phyloP scores from a whole-genome alignment of 495 filamentous ascomycete species.

The Melanomma pulvis-pyrius region DNA sequence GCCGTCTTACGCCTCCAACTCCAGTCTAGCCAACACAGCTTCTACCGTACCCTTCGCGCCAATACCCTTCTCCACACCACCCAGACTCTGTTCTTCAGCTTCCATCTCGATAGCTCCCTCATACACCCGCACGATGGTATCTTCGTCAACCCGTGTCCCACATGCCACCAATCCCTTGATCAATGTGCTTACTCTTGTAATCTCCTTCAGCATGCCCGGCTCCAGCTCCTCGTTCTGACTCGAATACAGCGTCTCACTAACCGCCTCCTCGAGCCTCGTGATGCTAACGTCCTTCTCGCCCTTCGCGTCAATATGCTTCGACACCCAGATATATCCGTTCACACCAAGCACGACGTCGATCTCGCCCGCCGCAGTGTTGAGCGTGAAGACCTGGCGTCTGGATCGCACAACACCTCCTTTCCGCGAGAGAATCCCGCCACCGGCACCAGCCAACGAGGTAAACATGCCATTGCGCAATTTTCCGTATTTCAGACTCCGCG shows the following conservation, averaged over 20 bases:
- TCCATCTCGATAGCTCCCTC: slow-evolving; percentile 75
- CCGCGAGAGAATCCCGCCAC: slow-evolving; percentile 57
- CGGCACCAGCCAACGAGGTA: slow-evolving; percentile 74
- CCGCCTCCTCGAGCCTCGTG: slow-evolving; percentile 81
- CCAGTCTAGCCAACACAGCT: slow-evolving; percentile 16
- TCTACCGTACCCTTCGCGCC: slow-evolving; percentile 24
- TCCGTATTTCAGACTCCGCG: slow-evolving; percentile 85
- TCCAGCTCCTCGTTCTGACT: slow-evolving; percentile 86
- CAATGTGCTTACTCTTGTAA: slow-evolving; percentile 76
- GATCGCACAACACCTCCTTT: slow-evolving; percentile 77
- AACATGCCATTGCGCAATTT: slow-evolving; percentile 94
- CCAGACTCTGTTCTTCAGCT: slow-evolving; percentile 52
- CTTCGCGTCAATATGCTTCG: slow-evolving; percentile 65
- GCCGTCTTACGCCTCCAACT: slow-evolving; percentile 2
- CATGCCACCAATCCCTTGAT: slow-evolving; percentile 78
- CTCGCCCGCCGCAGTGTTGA: slow-evolving; percentile 70
- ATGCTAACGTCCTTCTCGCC: slow-evolving; percentile 62
- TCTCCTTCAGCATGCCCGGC: slow-evolving; percentile 78
- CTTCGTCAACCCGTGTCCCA: slow-evolving; percentile 87
- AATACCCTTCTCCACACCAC: not conserved
- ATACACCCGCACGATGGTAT: slow-evolving; percentile 82
- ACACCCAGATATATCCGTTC: slow-evolving; percentile 95
- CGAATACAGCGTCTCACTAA: slow-evolving; percentile 74
- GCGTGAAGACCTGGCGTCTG: slow-evolving; percentile 82
- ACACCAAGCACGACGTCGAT: slow-evolving; percentile 90